Percentiles rank a stretch among this genome's conserved stretches.
phyloP scores from a whole-genome alignment of 345 rosid genomes.

The Aethionema arabicum region DNA sequence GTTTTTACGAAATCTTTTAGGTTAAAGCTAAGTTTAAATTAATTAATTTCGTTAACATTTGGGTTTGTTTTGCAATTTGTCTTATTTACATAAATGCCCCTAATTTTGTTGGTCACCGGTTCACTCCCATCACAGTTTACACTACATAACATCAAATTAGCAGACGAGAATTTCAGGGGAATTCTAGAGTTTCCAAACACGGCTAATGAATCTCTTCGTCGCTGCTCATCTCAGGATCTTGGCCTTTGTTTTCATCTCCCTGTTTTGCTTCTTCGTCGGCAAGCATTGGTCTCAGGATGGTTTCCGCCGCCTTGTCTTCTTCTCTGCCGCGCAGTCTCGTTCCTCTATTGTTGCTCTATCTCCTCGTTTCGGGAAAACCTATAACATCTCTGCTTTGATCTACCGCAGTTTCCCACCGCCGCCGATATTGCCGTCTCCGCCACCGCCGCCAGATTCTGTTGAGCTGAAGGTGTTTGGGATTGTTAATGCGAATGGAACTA shows the following conservation, averaged over 20 bases:
- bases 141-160: no score
- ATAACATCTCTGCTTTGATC: constrained; percentile 51
- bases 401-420: constrained; percentile 16
- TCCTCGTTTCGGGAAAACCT: constrained; percentile 49
- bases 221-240: constrained; percentile 50
- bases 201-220: constrained; percentile 51
- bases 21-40: no score
- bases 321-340: constrained; percentile 45
- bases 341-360: constrained; percentile 49
- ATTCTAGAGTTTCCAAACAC: neutral
- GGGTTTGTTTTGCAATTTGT: no score
- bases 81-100: no score
- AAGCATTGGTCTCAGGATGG: constrained; percentile 74
- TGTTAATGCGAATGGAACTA: constrained; percentile 74
- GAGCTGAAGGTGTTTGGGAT: constrained; percentile 60
- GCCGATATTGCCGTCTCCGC: constrained; percentile 24
- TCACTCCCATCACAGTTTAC: no score
- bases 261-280: constrained; percentile 80
- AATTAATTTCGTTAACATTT: no score
- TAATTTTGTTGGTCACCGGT: no score
- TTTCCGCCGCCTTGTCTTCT: constrained; percentile 71
- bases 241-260: constrained; percentile 52
- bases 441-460: constrained; percentile 45
- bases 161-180: no score
- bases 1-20: no score